Evolutionary conservation across 1,284 basidiomycete genomes (phyloP).

Genomic region (Tetrapyrgos nigripes): DNA sequence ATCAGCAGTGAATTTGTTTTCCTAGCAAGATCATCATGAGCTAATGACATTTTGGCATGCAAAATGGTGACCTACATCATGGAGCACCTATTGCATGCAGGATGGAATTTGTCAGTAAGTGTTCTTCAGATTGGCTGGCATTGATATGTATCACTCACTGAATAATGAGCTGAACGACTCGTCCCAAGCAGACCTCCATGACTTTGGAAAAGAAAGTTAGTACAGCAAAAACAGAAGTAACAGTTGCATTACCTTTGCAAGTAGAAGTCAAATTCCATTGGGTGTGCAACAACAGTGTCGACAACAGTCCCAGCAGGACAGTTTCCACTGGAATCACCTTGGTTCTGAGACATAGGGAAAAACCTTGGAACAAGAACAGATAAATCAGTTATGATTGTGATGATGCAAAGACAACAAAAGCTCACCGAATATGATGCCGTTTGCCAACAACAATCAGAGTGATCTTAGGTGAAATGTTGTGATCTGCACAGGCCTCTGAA

Average conservation of each 20-base stretch:
- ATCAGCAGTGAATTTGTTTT: slow-evolving; percentile 52
- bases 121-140: neutral
- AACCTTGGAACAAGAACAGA: slow-evolving; percentile 13
- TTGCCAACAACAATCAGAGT: slow-evolving; percentile 82
- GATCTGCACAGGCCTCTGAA: slow-evolving; percentile 60
- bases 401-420: neutral
- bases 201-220: slow-evolving; percentile 28
- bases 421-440: slow-evolving; percentile 71
- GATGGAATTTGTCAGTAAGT: neutral
- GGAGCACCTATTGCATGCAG: slow-evolving; percentile 24
- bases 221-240: too few species aligned
- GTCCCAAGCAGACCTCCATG: slow-evolving; percentile 77
- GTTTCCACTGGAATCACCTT: slow-evolving; percentile 73
- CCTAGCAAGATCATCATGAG: slow-evolving; percentile 23
- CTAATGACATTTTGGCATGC: neutral
- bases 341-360: slow-evolving; percentile 45
- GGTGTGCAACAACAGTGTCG: slow-evolving; percentile 74
- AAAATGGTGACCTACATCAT: slow-evolving; percentile 38
- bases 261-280: slow-evolving; percentile 84
- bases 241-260: too few species aligned
- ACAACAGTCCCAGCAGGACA: slow-evolving; percentile 80
- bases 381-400: neutral
- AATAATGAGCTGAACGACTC: slow-evolving; percentile 72
- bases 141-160: slow-evolving; percentile 31
- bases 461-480: slow-evolving; percentile 67